Evolutionary conservation across 2,329 filamentous ascomycete species (phyloP).

Genomic region (Beauveria sp.): DNA sequence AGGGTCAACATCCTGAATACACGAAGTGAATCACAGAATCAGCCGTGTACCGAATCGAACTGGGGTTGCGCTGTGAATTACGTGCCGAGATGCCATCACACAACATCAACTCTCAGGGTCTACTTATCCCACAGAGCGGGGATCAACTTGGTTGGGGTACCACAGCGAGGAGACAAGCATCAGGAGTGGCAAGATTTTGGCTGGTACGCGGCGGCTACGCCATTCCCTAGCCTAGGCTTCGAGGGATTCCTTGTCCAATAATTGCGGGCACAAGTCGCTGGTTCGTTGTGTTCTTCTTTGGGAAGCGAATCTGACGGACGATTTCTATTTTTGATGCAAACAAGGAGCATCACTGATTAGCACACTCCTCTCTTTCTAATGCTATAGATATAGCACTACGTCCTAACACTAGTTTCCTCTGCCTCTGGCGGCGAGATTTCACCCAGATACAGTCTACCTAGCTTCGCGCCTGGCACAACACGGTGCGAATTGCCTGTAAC

Average conservation of each 20-base stretch:
- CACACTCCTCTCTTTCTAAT: too few species aligned
- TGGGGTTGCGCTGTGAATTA: not conserved
- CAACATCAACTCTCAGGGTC: too few species aligned
- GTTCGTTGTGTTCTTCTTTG: too few species aligned
- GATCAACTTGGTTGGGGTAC: not conserved
- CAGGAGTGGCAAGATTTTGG: not conserved
- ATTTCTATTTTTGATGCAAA: too few species aligned
- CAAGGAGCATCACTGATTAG: too few species aligned
- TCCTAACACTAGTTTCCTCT: not conserved
- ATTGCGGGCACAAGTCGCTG: too few species aligned
- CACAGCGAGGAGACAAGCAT: not conserved
- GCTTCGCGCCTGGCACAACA: not conserved
- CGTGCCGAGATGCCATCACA: not conserved
- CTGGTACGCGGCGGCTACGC: too few species aligned
- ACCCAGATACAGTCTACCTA: not conserved
- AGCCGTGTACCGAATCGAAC: not conserved
- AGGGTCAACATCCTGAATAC: not conserved
- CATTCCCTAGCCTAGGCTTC: too few species aligned
- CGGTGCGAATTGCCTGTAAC: not conserved
- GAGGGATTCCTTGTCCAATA: too few species aligned
- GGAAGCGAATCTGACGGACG: too few species aligned
- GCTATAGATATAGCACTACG: too few species aligned
- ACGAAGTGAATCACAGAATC: not conserved
- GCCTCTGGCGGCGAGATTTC: not conserved
- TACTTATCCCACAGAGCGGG: not conserved